Evolutionary conservation across 441 rosid genomes (phyloP).

Genomic region (Populus hybrid): DNA sequence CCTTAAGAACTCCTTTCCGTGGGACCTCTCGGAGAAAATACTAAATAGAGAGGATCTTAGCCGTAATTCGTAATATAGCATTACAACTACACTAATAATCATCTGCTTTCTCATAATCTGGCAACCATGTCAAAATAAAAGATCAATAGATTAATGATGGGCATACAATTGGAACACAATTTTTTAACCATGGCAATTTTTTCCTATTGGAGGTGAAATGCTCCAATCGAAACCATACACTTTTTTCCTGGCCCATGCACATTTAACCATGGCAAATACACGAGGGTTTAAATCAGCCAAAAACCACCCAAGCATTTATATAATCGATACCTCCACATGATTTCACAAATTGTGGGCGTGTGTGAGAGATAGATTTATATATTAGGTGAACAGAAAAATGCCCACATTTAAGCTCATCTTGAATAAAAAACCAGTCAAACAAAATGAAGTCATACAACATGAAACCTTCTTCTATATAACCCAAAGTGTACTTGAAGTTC

Average conservation of each 20-base stretch:
- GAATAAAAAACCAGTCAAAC: not conserved
- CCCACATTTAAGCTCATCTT: slow-evolving; percentile 1
- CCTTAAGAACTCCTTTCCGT: no score
- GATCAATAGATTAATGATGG: not conserved
- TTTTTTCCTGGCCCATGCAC: not conserved
- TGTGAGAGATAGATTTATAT: not conserved
- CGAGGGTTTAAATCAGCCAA: not conserved
- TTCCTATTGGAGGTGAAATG: no score
- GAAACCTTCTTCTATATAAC: slow-evolving; percentile 11
- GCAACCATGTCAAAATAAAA: not conserved
- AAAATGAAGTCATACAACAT: slow-evolving; percentile 7
- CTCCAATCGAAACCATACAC: no score
- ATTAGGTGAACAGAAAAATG: not conserved
- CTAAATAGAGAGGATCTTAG: no score
- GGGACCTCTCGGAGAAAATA: no score
- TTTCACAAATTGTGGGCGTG: not conserved
- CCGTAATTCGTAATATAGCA: not conserved
- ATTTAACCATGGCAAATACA: not conserved
- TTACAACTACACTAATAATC: not conserved
- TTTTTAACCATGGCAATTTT: no score
- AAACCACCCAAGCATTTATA: not conserved
- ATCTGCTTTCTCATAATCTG: not conserved
- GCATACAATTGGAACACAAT: not conserved
- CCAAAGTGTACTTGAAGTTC: slow-evolving; percentile 2
- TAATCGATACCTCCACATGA: not conserved